Base-by-base conservation (phyloP, 2,329 filamentous ascomycete genomes). In the Bipolaris sorokiniana region DNA sequence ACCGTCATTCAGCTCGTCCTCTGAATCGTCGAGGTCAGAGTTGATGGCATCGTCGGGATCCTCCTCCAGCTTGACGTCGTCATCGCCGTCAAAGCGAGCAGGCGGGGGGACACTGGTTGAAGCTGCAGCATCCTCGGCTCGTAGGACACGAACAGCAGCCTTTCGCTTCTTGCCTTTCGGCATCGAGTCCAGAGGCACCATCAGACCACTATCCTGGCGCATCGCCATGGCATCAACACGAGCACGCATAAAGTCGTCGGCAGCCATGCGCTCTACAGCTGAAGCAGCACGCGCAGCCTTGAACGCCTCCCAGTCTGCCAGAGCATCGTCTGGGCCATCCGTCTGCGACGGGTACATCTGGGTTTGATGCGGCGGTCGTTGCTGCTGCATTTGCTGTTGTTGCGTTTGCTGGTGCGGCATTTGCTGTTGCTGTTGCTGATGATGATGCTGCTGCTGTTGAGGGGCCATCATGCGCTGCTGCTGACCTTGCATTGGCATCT, bases 31-130 rank as follows among this genome's bases (percentile, higher is more conserved):
- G 3, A 99, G 87, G 70, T 99, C 95, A 0, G 95, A 98, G 77
- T 99, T 99, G 80, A 99, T 99, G 1, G 94, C 95, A 75, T 99
- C 93, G 64, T 97, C 94, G 63, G 97, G 93, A 11, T 79, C 76
- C 44, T 77, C 77, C 40, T 82, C 78, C 16, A 62, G 62, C 42
- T 85, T 86, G 42, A 87, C 86, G 5, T 85, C 81, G 20, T 86
- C 86, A 20, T 75, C 74, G 4, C 88, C 90, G 65, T 87, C 84
- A 28, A 82, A 74, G 54, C 81, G 80, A 34, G 79, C 74, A 11
- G 80, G 76, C 10, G 55, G 61, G 22, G 68, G 63, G 22, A 58
- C 48, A 40, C 63, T 63, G 15, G 64, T 64, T 38, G 68, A 68
- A 40, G 63, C 62, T 45, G 71, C 70, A 26, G 66, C 70, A 52